These are phyloP conservation scores for Candida montana DNA, from an alignment of 805 yeast species.

Conservation along the genomic window DNA sequence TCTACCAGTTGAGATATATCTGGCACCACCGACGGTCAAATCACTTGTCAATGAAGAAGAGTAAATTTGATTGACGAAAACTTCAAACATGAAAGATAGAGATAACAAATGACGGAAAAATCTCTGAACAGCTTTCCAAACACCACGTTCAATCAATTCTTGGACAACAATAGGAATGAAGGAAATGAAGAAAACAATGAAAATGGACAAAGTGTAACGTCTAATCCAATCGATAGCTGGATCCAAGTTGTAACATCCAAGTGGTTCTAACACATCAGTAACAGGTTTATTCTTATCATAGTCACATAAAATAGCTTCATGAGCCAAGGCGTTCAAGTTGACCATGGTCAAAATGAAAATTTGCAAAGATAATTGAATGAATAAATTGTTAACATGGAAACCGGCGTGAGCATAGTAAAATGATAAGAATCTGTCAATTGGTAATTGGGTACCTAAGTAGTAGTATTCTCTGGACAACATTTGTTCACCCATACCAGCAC, in stretches of 20 bases:
- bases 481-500: constrained; percentile 93
- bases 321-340: constrained; percentile 67
- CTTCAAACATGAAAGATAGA: constrained; percentile 76
- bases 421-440: constrained; percentile 74
- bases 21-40: constrained; percentile 79
- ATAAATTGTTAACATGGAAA: constrained; percentile 76
- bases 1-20: constrained; percentile 82
- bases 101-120: constrained; percentile 64
- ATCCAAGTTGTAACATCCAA: constrained; percentile 67
- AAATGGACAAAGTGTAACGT: constrained; percentile 75
- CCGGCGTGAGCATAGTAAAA: constrained; percentile 87
- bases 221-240: constrained; percentile 80
- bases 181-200: constrained; percentile 76
- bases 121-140: constrained; percentile 69
- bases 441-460: constrained; percentile 75
- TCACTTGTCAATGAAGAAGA: constrained; percentile 67
- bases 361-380: constrained; percentile 72
- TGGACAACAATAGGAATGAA: constrained; percentile 75
- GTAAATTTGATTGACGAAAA: constrained; percentile 75
- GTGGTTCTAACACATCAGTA: constrained; percentile 60
- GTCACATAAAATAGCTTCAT: constrained; percentile 63
- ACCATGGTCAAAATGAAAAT: constrained; percentile 64
- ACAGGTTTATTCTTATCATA: constrained; percentile 62
- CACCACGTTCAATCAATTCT: constrained; percentile 77
- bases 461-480: constrained; percentile 80